A percentile compares a stretch with the other conserved stretches of the same genome.
Evolutionary conservation across 108 stramenopile genomes (phyloP).

Genomic region (Schizochytrium sp.): DNA sequence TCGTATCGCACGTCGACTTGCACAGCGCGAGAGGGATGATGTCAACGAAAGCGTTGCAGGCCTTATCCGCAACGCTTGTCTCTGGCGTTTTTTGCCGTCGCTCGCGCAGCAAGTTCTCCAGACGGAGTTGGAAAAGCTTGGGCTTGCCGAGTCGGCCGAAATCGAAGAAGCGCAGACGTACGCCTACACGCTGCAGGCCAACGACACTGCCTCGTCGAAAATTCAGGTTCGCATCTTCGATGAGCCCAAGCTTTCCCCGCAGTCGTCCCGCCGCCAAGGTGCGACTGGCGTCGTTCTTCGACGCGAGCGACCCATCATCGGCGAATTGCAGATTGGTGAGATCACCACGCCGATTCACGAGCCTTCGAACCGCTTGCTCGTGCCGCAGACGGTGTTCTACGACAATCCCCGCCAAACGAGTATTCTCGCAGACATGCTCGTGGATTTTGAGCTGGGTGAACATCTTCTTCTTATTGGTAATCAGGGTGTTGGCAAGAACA

Average conservation of each 20-base stretch:
- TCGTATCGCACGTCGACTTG: not conserved
- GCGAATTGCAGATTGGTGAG: conserved; percentile 29
- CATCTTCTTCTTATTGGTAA: conserved; percentile 65
- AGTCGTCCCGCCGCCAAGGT: no score
- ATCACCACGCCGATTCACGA: conserved; percentile 8
- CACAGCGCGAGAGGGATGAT: not conserved
- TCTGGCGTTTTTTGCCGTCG: not conserved
- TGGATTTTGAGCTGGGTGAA: conserved; percentile 55
- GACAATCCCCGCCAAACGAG: conserved; percentile 46
- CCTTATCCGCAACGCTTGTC: not conserved
- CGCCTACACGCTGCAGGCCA: not conserved
- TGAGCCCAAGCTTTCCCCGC: not conserved
- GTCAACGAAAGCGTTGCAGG: not conserved
- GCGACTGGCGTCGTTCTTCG: not conserved
- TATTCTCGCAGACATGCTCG: conserved; percentile 45
- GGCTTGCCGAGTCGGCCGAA: not conserved
- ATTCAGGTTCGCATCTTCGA: not conserved
- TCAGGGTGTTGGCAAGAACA: conserved; percentile 90
- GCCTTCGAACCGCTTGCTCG: conserved; percentile 35
- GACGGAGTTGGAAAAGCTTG: not conserved
- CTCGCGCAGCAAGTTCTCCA: not conserved
- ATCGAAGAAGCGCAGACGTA: not conserved
- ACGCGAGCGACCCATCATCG: not conserved
- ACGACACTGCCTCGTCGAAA: not conserved
- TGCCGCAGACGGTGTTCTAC: conserved; percentile 43